These are phyloP conservation scores for Plasmodium malariae DNA, from an alignment of 169 alveolate species.

Conservation along the genomic window DNA sequence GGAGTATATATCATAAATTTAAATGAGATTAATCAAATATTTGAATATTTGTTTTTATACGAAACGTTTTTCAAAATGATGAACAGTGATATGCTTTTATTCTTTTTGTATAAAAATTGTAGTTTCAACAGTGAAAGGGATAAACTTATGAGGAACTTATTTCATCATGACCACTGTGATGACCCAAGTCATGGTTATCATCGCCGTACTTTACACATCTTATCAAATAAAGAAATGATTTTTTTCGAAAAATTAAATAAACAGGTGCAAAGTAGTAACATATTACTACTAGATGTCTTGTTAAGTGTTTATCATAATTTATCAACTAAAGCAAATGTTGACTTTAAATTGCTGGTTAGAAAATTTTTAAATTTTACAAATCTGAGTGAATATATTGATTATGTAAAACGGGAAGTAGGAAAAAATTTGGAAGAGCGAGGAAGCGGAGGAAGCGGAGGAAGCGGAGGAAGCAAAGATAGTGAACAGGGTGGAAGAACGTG, in stretches of 20 bases:
- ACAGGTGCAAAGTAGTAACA: conserved; percentile 7
- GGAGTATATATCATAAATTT: conserved; percentile 59
- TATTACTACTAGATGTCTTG: conserved; percentile 43
- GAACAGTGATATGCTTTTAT: not conserved
- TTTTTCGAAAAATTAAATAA: conserved; percentile 45
- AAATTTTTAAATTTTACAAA: conserved; percentile 39
- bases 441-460: not conserved
- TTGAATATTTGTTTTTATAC: conserved; percentile 44
- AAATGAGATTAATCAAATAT: conserved; percentile 40
- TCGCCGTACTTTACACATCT: not conserved
- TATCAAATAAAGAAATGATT: conserved; percentile 29
- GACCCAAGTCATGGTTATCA: too few relatives aligned
- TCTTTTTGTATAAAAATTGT: not conserved
- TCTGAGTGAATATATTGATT: conserved; percentile 37
- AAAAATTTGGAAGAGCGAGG: not conserved
- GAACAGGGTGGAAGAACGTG: too few relatives aligned
- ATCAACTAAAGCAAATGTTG: not conserved
- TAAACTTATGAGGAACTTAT: not conserved
- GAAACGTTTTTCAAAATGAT: not conserved
- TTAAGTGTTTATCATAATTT: conserved; percentile 19
- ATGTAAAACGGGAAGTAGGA: conserved; percentile 9
- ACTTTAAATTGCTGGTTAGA: conserved; percentile 7
- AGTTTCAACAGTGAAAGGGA: not conserved
- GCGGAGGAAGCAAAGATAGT: not conserved
- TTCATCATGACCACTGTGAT: not conserved